A percentile compares a stretch with the other conserved stretches of the same genome.
Conservation (phyloP, 805 yeast species). For the Saccharomycopsis fermentans region DNA sequence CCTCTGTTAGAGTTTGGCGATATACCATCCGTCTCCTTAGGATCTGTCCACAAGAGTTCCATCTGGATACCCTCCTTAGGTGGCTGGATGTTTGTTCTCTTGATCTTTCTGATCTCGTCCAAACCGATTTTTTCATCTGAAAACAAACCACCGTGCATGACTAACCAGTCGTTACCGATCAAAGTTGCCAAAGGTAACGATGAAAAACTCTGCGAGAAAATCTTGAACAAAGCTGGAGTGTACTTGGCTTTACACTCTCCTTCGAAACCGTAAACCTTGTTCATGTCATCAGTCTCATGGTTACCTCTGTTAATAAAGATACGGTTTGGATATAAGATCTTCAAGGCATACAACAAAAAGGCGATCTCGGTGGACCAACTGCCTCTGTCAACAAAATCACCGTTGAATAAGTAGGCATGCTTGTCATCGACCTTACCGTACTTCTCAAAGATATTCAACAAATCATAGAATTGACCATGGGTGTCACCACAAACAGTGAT, state of each 20-base stretch:
- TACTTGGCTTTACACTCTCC: constrained; percentile 93
- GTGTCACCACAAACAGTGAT: constrained; percentile 95
- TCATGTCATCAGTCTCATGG: constrained; percentile 96
- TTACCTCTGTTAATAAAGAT: constrained; percentile 85
- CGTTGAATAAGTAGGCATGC: constrained; percentile 83
- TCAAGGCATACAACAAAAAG: constrained; percentile 62
- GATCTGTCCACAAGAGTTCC: constrained; percentile 98
- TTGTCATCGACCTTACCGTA: constrained; percentile 60
- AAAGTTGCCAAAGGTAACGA: constrained; percentile 79
- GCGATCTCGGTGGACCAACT: constrained; percentile 98
- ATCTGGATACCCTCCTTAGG: constrained; percentile 86
- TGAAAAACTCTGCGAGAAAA: constrained; percentile 80
- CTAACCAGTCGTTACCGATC: constrained; percentile 67
- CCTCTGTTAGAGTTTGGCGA: constrained; percentile 82
- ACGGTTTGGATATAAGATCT: constrained; percentile 60
- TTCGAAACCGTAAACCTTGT: constrained; percentile 89
- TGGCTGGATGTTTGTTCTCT: constrained; percentile 65
- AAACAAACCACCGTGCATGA: constrained; percentile 94
- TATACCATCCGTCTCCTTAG: constrained; percentile 69
- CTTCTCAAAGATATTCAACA: constrained; percentile 62
- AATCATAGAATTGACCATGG: constrained; percentile 92
- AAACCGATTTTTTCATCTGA: constrained; percentile 63
- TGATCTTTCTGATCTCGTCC: constrained; percentile 61
- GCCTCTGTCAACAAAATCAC: constrained; percentile 97
- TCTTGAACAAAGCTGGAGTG: constrained; percentile 64